Evolutionary conservation across 2,329 filamentous ascomycete species (phyloP).

Genomic region (Acrodontium crateriforme): DNA sequence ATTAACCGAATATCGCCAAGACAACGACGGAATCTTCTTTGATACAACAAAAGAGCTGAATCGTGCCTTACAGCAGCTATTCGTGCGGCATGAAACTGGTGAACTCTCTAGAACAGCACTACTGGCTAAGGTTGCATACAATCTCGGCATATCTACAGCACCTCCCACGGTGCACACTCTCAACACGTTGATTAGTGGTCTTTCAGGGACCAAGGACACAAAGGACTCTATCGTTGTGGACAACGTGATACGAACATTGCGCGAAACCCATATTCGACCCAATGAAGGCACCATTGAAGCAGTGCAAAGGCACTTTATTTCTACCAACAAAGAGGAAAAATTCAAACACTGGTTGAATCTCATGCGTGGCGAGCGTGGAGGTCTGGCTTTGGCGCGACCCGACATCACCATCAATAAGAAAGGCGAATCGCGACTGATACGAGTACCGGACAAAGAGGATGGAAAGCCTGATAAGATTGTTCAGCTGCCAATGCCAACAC

Average conservation of each 20-base stretch:
- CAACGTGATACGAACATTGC: slow-evolving; percentile 17
- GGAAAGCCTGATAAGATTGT: slow-evolving; percentile 18
- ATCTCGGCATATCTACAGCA: slow-evolving; percentile 47
- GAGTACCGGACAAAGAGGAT: slow-evolving; percentile 3
- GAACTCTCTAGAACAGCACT: slow-evolving; percentile 9
- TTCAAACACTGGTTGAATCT: slow-evolving; percentile 27
- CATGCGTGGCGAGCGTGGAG: slow-evolving; percentile 27
- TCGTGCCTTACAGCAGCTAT: slow-evolving; percentile 10
- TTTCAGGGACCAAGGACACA: slow-evolving; percentile 28
- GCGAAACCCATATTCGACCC: slow-evolving; percentile 26
- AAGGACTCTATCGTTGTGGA: slow-evolving; percentile 15
- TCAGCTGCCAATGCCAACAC: slow-evolving; percentile 32
- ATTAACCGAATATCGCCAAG: slow-evolving; percentile 23
- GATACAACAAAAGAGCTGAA: slow-evolving; percentile 14
- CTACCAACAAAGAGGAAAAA: slow-evolving; percentile 14
- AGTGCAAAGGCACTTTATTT: slow-evolving; percentile 28
- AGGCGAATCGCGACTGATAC: slow-evolving; percentile 10
- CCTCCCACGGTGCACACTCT: slow-evolving; percentile 54
- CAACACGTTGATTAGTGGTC: slow-evolving; percentile 56
- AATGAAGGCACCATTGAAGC: slow-evolving; percentile 32
- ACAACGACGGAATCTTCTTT: slow-evolving; percentile 24
- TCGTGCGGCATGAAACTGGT: slow-evolving; percentile 10
- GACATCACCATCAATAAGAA: slow-evolving; percentile 22
- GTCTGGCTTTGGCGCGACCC: slow-evolving; percentile 28
- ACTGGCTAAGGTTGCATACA: slow-evolving; percentile 40